Base-by-base conservation (phyloP, 345 rosid species). In the Populus alba region DNA sequence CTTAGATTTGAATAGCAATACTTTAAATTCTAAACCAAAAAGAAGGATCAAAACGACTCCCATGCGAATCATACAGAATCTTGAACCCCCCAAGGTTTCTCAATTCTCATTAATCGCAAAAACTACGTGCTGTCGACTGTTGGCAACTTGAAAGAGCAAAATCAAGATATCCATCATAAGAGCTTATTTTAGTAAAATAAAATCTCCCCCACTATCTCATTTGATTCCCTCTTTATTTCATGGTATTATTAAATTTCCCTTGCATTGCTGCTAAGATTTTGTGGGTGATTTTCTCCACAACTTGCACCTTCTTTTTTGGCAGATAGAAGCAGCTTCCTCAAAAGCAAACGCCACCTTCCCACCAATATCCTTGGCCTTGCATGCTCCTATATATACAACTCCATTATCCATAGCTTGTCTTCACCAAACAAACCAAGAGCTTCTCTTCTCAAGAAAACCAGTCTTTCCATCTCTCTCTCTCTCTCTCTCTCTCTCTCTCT, bases 171-270 rank as follows among this genome's bases (percentile, higher is more conserved):
- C 80, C 81, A 67, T 12, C 83, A 68, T 1, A 55, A 68, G 0
- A 39, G 17, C 61, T 77, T 71, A 70, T 74, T 74, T n/a, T 70
- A 59, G 11, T 45, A n/a, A 29, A 53, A 37, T 27, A 45, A 13
- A 71, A 81, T 79, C 76, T 63, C 68, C 62, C 66, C 23, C 65
- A 29, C 63, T 59, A 47, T 78, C 82, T 81, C 38, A 43, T 45
- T 15, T 43, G 33, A 18, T 23, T 70, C 62, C 47, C 70, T 75
- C 23, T 8, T n/a, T 59, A 41, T 29, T 79, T 68, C 71, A 17
- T 63, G 59, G 25, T 78, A 49, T 55, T 66, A 71, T 72, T 49
- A 53, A 55, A 69, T 18, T 51, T 16, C 3, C 35, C 15, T 23
- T 37, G 43, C 29, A 27, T 25, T 51, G 45, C 55, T 27, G 35